Base-by-base conservation (phyloP, 129 eudicot genomes). In the Rutidosis leptorrhynchoides region DNA sequence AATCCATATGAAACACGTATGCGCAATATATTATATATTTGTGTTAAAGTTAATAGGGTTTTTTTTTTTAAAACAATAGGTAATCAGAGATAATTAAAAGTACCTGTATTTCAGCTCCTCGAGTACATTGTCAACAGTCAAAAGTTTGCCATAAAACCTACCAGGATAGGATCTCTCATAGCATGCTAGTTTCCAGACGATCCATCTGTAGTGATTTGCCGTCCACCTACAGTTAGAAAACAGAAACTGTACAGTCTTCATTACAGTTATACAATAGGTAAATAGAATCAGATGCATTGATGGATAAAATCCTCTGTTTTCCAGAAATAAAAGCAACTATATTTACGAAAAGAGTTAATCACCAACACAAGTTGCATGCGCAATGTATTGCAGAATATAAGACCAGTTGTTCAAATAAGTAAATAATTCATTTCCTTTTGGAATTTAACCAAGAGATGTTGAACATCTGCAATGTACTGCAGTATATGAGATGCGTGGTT, bases 131-230 rank as follows among this genome's bases (percentile, higher is more conserved):
- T 78, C 71, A 54, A 76, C 84, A 35, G 95, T 80, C 27, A 89
- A 70, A 69, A 89, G 80, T 48, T 84, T 93, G 61, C 83, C 85
- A 43, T 65, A 74, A 58, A 74, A 80, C 53, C 74, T 82, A 64
- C 71, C 82, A 75, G 85, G 84, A 82, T 78, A 88, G 68, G 80
- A 80, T 77, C 99, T 86, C 74, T 89, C 99, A 27, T 93, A 89
- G 77, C 88, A 89, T 53, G 93, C 95, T 58, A 93, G 88, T 81
- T 93, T 93, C 99, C 99, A 93, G 69, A 93, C 88, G 21, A 93
- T 86, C 99, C 96, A 93, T 84, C 86, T 86, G 73, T 80, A 93
- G 77, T 93, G 99, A 93, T 93, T 89, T 48, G 83, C 81, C 53
- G 83, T 78, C 96, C 99, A 89, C 78, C 99, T 93, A 71, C 26